Evolutionary conservation across 2,329 filamentous ascomycete species (phyloP).

Genomic region (Mycosphaerelloides madeirae): DNA sequence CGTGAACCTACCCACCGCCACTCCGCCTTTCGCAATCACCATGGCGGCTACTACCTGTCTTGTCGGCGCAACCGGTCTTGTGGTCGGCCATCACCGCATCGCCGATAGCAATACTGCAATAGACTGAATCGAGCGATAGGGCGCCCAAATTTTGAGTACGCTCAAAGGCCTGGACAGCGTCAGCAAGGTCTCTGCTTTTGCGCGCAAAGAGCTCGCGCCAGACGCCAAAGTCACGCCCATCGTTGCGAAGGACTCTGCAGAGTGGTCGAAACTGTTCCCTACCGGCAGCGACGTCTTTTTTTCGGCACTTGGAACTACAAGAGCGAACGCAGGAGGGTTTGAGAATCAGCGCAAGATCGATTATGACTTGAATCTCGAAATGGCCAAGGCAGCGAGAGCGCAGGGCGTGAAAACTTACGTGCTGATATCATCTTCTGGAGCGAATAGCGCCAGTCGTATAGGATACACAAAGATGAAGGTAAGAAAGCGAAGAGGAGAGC

Average conservation of each 20-base stretch:
- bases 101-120: slow-evolving; percentile 1
- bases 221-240: slow-evolving; percentile 62
- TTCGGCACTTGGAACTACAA: slow-evolving; percentile 76
- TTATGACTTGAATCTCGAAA: slow-evolving; percentile 75
- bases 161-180: slow-evolving; percentile 54
- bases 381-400: slow-evolving; percentile 69
- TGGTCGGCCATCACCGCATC: slow-evolving; percentile 34
- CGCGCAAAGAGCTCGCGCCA: slow-evolving; percentile 56
- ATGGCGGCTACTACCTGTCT: slow-evolving; percentile 50
- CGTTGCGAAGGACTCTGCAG: slow-evolving; percentile 60
- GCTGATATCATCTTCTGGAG: slow-evolving; percentile 60
- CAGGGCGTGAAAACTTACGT: slow-evolving; percentile 71
- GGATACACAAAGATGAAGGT: slow-evolving; percentile 67
- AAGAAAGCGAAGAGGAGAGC: no score
- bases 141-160: slow-evolving; percentile 65
- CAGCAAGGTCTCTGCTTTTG: slow-evolving; percentile 57
- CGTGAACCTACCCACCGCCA: no score
- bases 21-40: neutral
- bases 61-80: slow-evolving; percentile 63
- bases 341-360: slow-evolving; percentile 83
- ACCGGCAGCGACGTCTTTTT: slow-evolving; percentile 63
- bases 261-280: slow-evolving; percentile 62
- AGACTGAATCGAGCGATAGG: slow-evolving; percentile 44
- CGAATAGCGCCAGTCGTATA: slow-evolving; percentile 51
- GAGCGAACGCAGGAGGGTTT: slow-evolving; percentile 66